These are phyloP conservation scores for Tuber melanosporum DNA, from an alignment of 495 filamentous ascomycete genomes.

Conservation along the genomic window DNA sequence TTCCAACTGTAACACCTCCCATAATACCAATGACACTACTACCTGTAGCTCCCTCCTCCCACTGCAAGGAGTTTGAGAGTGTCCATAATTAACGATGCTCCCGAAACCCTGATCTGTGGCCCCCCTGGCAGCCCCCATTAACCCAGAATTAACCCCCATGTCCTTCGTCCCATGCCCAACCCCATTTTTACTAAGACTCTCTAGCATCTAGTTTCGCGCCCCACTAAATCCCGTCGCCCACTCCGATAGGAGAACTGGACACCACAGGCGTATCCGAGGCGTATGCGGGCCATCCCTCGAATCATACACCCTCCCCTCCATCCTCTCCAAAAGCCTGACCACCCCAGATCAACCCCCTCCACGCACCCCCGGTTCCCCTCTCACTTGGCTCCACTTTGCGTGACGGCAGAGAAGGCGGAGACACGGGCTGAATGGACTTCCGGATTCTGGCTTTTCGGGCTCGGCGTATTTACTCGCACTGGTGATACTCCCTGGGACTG, in stretches of 20 bases:
- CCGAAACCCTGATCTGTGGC: conserved; percentile 27
- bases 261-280: conserved; percentile 32
- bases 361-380: conserved; percentile 37
- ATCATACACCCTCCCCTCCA: conserved; percentile 40
- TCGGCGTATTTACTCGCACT: conserved; percentile 13
- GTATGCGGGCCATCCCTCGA: conserved; percentile 44
- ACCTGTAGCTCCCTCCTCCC: too few relatives aligned
- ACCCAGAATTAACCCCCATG: background rate
- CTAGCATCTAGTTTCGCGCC: background rate
- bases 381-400: conserved; percentile 32
- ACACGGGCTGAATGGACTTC: background rate
- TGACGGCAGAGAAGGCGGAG: conserved; percentile 25
- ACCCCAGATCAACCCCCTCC: conserved; percentile 8
- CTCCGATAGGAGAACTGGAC: conserved; percentile 16
- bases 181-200: background rate
- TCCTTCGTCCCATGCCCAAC: background rate
- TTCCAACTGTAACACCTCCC: too few relatives aligned
- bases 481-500: conserved; percentile 2
- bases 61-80: conserved; percentile 20
- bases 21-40: too few relatives aligned
- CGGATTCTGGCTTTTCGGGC: conserved; percentile 9
- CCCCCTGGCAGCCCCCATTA: conserved; percentile 12
- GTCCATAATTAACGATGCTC: conserved; percentile 37
- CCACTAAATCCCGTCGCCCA: background rate
- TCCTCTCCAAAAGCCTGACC: conserved; percentile 43